These are phyloP conservation scores for Musa schizocarpa DNA, from an alignment of 176 grass and related monocot species.

Conservation along the genomic window DNA sequence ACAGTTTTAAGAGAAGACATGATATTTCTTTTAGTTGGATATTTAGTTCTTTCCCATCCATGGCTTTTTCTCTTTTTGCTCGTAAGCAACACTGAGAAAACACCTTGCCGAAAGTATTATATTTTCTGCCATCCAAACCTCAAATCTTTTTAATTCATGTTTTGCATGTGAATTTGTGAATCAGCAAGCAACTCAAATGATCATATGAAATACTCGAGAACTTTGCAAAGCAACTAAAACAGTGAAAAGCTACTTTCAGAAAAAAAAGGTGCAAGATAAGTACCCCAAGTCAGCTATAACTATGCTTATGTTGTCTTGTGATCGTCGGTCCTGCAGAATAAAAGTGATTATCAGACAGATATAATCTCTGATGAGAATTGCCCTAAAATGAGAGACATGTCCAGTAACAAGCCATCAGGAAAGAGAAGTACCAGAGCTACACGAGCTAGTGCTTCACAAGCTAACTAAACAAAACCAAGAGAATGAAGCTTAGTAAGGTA, in stretches of 20 bases:
- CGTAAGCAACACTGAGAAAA: too few species aligned
- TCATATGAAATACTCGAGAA: too few species aligned
- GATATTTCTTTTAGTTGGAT: too few species aligned
- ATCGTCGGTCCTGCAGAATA: slow-evolving; percentile 51
- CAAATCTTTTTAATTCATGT: slow-evolving; percentile 2
- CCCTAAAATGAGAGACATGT: background rate
- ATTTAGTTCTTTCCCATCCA: too few species aligned
- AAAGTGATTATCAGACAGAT: background rate
- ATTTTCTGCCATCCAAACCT: too few species aligned
- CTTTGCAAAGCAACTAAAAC: background rate
- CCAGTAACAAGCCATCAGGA: background rate
- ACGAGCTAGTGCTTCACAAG: slow-evolving; percentile 67
- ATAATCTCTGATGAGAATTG: background rate
- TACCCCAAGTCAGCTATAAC: slow-evolving; percentile 94
- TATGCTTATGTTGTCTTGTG: slow-evolving; percentile 91
- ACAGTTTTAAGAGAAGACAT: too few species aligned
- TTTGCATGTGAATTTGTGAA: background rate
- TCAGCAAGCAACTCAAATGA: too few species aligned
- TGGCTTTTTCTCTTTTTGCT: too few species aligned
- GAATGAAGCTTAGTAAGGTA: slow-evolving; percentile 14
- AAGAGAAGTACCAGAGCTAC: slow-evolving; percentile 55
- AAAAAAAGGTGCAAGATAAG: background rate
- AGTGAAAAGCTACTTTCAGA: background rate
- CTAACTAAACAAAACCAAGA: slow-evolving; percentile 40
- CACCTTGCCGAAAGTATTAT: too few species aligned